A percentile compares a stretch with the other conserved stretches of the same genome.
These are phyloP conservation scores for Microbotryomycetes sp. DNA, from an alignment of 1,284 basidiomycete species.

Conservation along the genomic window DNA sequence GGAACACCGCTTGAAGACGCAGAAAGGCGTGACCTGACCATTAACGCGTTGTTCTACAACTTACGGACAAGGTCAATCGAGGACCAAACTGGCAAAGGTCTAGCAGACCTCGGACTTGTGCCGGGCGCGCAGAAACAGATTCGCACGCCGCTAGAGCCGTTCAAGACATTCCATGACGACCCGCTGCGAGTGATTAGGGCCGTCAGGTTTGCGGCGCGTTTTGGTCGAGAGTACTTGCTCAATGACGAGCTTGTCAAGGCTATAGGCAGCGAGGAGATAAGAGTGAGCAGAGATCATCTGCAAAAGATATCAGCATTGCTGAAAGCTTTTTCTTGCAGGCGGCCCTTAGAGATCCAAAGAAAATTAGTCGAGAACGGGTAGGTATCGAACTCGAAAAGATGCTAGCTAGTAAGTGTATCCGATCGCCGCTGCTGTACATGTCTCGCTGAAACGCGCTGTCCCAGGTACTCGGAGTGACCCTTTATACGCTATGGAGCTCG, in stretches of 20 bases:
- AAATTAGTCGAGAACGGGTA: slow-evolving; percentile 82
- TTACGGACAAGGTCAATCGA: slow-evolving; percentile 82
- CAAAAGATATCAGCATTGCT: background rate
- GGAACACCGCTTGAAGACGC: slow-evolving; percentile 93
- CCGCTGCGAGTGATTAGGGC: slow-evolving; percentile 86
- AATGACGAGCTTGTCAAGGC: slow-evolving; percentile 64
- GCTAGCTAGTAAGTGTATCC: slow-evolving; percentile 57
- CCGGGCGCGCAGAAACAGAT: slow-evolving; percentile 44
- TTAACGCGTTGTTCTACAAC: slow-evolving; percentile 96
- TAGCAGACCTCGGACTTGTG: slow-evolving; percentile 68
- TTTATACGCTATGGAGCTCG: slow-evolving; percentile 61
- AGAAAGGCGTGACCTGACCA: slow-evolving; percentile 81
- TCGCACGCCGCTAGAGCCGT: slow-evolving; percentile 79
- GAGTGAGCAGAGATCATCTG: slow-evolving; percentile 47
- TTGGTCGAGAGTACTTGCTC: slow-evolving; percentile 60
- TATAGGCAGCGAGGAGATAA: slow-evolving; percentile 59
- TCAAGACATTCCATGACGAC: slow-evolving; percentile 87
- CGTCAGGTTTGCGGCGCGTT: slow-evolving; percentile 83
- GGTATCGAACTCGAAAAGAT: slow-evolving; percentile 87
- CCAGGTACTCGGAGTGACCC: slow-evolving; percentile 57
- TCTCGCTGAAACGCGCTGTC: no score
- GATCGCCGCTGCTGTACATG: no score
- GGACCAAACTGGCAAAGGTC: slow-evolving; percentile 78
- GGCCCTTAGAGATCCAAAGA: slow-evolving; percentile 54
- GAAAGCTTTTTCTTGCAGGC: slow-evolving; percentile 45